phyloP scores from a whole-genome alignment of 1,284 basidiomycete genomes.

The Fomitopsis betulina region DNA sequence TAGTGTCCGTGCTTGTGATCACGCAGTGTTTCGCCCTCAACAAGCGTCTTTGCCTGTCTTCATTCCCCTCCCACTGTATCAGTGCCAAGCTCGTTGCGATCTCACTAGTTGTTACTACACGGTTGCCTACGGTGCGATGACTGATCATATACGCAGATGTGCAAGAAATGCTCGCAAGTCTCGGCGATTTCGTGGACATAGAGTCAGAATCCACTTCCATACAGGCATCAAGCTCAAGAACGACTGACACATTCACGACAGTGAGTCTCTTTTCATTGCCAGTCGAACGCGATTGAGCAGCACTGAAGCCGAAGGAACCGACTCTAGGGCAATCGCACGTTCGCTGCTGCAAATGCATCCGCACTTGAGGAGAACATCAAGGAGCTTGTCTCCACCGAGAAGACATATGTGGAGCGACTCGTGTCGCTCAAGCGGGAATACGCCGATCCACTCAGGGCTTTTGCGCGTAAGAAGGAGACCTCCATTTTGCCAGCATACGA shows the following conservation, averaged over 20 bases:
- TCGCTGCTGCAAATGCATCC: conserved; percentile 55
- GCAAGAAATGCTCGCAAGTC: conserved; percentile 70
- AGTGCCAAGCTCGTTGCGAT: not conserved
- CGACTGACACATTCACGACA: conserved; percentile 12
- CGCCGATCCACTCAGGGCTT: conserved; percentile 85
- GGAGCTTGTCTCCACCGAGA: conserved; percentile 76
- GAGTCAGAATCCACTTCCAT: conserved; percentile 20
- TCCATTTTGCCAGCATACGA: conserved; percentile 87
- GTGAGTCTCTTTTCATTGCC: conserved; percentile 8
- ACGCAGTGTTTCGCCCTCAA: no score
- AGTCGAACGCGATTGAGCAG: not conserved
- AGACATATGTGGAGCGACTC: conserved; percentile 72
- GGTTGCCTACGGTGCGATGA: not conserved
- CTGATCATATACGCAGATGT: conserved; percentile 46
- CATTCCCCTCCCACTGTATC: no score
- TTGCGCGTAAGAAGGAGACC: conserved; percentile 80
- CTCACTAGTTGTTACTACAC: not conserved
- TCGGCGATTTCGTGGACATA: conserved; percentile 58
- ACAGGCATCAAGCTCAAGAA: conserved; percentile 11
- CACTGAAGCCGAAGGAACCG: not conserved
- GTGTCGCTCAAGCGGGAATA: conserved; percentile 77
- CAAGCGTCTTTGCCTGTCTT: no score
- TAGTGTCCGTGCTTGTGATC: no score
- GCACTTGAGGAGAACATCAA: conserved; percentile 66
- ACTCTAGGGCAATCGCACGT: conserved; percentile 37